Conservation (phyloP, 352 stramenopile genomes). For the Phytophthora kernoviae region DNA sequence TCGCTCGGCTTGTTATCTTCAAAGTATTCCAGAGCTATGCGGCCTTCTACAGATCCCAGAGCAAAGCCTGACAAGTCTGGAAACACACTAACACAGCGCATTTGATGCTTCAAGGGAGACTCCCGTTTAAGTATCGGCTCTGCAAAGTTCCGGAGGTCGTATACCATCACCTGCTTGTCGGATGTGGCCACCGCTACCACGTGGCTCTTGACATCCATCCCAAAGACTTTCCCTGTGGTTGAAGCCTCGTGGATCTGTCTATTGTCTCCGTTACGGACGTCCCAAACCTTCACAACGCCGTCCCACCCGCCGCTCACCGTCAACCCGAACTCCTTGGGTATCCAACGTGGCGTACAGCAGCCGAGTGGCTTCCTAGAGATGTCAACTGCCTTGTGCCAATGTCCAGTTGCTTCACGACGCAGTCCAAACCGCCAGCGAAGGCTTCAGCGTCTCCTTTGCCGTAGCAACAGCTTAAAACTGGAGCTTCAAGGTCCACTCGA, state of each 20-base stretch:
- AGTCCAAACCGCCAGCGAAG: conserved; percentile 79
- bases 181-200: conserved; percentile 66
- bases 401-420: conserved; percentile 63
- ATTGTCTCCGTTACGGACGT: conserved; percentile 64
- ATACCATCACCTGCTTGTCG: conserved; percentile 62
- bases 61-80: conserved; percentile 84
- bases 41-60: conserved; percentile 95
- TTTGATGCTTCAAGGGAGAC: conserved; percentile 92
- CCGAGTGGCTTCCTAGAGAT: conserved; percentile 48
- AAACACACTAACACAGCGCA: conserved; percentile 86
- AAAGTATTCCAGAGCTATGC: conserved; percentile 97
- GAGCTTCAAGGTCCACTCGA: conserved; percentile 74
- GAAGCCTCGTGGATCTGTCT: conserved; percentile 50
- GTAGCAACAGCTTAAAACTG: conserved; percentile 73
- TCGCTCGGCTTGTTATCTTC: conserved; percentile 40
- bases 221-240: conserved; percentile 68
- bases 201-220: conserved; percentile 63
- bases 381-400: conserved; percentile 44
- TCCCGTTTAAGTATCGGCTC: conserved; percentile 70
- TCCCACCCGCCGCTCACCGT: conserved; percentile 75
- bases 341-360: conserved; percentile 57
- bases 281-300: conserved; percentile 62
- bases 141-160: conserved; percentile 83
- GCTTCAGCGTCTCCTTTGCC: conserved; percentile 63
- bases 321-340: conserved; percentile 66